Evolutionary conservation across 2,329 filamentous ascomycete species (phyloP), one percentile per base, ranked within the genome.

Genomic region (Nemania sp.): DNA sequence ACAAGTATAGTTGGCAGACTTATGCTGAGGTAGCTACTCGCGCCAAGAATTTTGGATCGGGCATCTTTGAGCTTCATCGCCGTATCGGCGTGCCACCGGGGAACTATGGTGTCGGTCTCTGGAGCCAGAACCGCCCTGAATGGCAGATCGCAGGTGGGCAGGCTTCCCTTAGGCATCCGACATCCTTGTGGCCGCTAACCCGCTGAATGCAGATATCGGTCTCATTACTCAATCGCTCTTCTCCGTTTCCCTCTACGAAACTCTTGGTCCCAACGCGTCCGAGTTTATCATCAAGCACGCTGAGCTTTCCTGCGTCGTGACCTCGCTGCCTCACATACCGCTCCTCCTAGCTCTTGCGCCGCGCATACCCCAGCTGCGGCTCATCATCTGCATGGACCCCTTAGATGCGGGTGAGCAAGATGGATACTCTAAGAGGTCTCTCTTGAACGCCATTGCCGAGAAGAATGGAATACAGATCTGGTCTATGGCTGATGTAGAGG

Each of bases 281-380:
- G 92, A 98, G 78, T 98, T 91, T 79, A 97, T 99, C 76, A 90
- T 98, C 79, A 96, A 96, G 77, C 94, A 98, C 75, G 87, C 92
- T 56, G 83, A 88, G 64, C 80, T 98, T 58, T 76, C 82, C 60
- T 91, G 88, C 70, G 86, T 98, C 40, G 87, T 90, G 64, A 88
- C 90, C 60, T 92, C 90, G 29, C 80, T 97, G 47, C 86, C 87
- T 45, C 93, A 97, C 72, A 87, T 97, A 54, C 88, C 92, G 1
- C 85, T 87, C 15, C 83, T 97, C 56, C 81, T 97, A 64, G 93
- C 92, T 80, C 80, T 97, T 67, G 85, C 84, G 67, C 81, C 90
- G n/a, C 84, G 89, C 54, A 79, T 94, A 61, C 93, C 94, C 0
- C 82, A 82, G 6, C 81, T 99, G 65, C 97, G 97, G 82, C 72